Evolutionary conservation across 2,329 filamentous ascomycete genomes (phyloP), one percentile per base, ranked within the genome.

Genomic region (Paraconiothyrium brasiliense): DNA sequence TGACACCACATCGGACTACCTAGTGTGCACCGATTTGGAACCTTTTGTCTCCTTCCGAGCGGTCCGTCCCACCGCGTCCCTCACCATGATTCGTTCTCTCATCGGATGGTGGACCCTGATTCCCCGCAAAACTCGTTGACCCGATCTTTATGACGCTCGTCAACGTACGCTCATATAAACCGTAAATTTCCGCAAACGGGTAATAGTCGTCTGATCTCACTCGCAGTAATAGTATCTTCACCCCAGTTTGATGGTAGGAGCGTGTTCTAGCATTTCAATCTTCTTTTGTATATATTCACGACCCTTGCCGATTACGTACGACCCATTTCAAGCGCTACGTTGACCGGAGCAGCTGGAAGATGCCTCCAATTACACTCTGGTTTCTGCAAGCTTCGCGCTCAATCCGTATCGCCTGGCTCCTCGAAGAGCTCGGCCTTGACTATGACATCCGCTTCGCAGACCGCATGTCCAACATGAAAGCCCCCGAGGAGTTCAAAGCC

Each of bases 311-410:
- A 3, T 14, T 37, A 37, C 35, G 11, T 37, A 5, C 35, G 10
- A 37, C 8, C 10, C 35, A 10, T 3, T 4, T 44, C 41, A 24
- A 20, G n/a, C 16, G 6, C 9, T 9, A 20, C 20, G 4, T 44
- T 44, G 41, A 14, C 14, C 41, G 16, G 16, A 9, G 24, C 4
- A 32, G 16, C 2, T 9, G 20, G 24, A n/a, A 14, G n/a, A 24
- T 51, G 32, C 32, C 32, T 2, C 49, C 49, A 39, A 51, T 51
- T 24, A 51, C 32, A n/a, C 49, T 51, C 10, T 51, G 49, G 49
- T 84, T 84, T 66, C 78, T 84, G 10, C 80, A 84, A 71, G 79
- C 80, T 50, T 84, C 82, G 2, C 77, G 80, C 58, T 76, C 70
- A 57, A 82, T 83, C 51, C 78, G 80, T 16, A 79, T 74, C 39